Percentiles rank a stretch among this genome's conserved stretches.
phyloP scores from a whole-genome alignment of 2,329 filamentous ascomycete species.

The Ophiognomonia clavigignenti-juglandacearum region DNA sequence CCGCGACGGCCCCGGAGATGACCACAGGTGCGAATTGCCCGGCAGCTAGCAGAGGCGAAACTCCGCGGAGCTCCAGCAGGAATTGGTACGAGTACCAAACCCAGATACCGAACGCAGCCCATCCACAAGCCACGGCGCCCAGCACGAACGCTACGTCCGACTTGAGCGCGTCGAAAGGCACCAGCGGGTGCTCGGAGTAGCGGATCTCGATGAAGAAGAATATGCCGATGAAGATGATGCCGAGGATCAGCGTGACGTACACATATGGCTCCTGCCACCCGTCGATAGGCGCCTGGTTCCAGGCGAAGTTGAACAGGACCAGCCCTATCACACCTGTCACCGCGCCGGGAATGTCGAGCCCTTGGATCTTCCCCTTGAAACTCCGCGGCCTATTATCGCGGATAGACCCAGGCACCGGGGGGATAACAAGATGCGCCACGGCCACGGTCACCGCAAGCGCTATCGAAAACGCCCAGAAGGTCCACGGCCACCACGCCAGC shows the following conservation, averaged over 20 bases:
- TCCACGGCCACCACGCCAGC: conserved; percentile 26
- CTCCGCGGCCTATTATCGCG: not conserved
- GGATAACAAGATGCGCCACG: conserved; percentile 20
- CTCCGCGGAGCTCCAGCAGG: conserved; percentile 34
- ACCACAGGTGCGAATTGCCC: conserved; percentile 24
- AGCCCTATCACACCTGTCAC: conserved; percentile 41
- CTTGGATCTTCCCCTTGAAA: conserved; percentile 10
- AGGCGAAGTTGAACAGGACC: conserved; percentile 52
- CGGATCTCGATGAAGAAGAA: conserved; percentile 49
- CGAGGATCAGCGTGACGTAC: conserved; percentile 45
- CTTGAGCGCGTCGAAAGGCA: conserved; percentile 48
- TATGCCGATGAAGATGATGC: conserved; percentile 39
- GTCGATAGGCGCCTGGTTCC: conserved; percentile 51
- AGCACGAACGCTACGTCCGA: conserved; percentile 50
- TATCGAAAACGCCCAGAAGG: conserved; percentile 23
- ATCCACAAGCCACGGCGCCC: conserved; percentile 46
- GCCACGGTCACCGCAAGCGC: conserved; percentile 19
- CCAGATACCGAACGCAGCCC: conserved; percentile 50
- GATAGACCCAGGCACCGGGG: conserved; percentile 10
- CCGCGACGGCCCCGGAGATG: conserved; percentile 23
- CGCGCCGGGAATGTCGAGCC: conserved; percentile 22
- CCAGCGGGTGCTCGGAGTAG: conserved; percentile 43
- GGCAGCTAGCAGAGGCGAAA: conserved; percentile 21
- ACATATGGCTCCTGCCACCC: conserved; percentile 48
- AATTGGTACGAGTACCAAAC: conserved; percentile 47